Base-by-base conservation (phyloP, 192 early-diverging fungal genomes). In the Gryganskiella cystojenkinii region DNA sequence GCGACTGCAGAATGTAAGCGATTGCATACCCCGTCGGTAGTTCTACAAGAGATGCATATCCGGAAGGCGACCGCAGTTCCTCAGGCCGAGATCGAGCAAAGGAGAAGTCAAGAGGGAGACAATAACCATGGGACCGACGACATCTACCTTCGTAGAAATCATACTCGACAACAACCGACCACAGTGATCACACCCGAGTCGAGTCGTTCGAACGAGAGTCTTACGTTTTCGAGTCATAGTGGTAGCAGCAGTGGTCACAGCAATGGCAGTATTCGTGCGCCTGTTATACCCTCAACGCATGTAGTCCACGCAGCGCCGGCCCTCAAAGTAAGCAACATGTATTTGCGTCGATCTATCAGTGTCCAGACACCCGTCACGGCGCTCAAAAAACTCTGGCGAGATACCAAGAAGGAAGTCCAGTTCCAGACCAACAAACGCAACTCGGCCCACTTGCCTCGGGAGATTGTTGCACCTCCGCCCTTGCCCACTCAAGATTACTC, bases 71-170 rank as follows among this genome's bases (percentile, higher is more conserved):
- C 58, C 0, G 33, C 19, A 4, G 40, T 22, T 11, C 55, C 4
- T 4, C 3, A 17, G 3, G 9, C 5, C 8, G n/a, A n/a, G 22
- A 17, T 25, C 33, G 28, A 49, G 61, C 35, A 65, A 51, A 14
- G 54, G 52, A 8, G 25, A 44, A 55, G 63, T 19, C 46, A 34
- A 19, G 11, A 42, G 13, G 30, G 46, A 42, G 50, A 55, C 3
- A 56, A 61, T 64, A 74, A 74, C 52, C 52, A 58, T 56, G 71
- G 71, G 3, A 74, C 71, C 2, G 42, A 74, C 44, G 47, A 42
- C 50, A 40, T 40, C 13, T 40, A 40, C 13, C 37, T 40, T 13
- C 37, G 37, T 9, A 40, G 13, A 40, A 40, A 40, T 13, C 5
- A 40, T 5, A 40, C 7, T 40, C 37, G 13, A 40, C 37, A 9